A percentile compares a stretch with the other conserved stretches of the same genome.
phyloP scores from a whole-genome alignment of 352 stramenopile genomes.

The Globisporangium orthogonon region DNA sequence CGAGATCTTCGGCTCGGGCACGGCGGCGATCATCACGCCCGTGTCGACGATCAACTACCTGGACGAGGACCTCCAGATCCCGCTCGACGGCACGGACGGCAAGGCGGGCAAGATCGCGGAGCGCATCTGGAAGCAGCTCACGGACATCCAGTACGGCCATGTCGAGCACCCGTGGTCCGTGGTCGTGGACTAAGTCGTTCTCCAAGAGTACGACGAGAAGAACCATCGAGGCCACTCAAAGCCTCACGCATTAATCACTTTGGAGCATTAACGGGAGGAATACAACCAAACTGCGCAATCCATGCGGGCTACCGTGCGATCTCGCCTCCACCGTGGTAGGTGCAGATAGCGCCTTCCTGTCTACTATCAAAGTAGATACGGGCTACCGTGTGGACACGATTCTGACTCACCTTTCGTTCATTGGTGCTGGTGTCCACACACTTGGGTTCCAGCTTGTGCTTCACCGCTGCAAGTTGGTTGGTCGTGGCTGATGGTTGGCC shows the following conservation, averaged over 20 bases:
- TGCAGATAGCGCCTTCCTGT: too few species aligned
- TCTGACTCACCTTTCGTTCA: neutral
- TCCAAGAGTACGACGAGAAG: neutral
- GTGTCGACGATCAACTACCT: conserved; percentile 94
- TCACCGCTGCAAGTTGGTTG: neutral
- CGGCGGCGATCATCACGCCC: conserved; percentile 92
- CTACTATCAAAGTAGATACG: too few species aligned
- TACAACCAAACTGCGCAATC: too few species aligned
- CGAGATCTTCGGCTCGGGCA: conserved; percentile 95
- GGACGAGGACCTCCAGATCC: conserved; percentile 89
- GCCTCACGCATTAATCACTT: too few species aligned
- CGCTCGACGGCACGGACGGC: conserved; percentile 73
- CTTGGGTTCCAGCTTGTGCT: too few species aligned
- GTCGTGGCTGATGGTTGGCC: too few species aligned
- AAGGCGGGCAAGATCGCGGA: conserved; percentile 85
- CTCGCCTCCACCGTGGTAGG: too few species aligned
- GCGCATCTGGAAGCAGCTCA: conserved; percentile 86
- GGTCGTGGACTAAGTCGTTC: conserved; percentile 20
- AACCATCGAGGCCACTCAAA: neutral
- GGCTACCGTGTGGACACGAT: too few species aligned
- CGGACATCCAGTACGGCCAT: conserved; percentile 77
- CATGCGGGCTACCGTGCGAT: too few species aligned
- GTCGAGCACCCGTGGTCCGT: conserved; percentile 34
- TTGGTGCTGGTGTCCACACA: neutral
- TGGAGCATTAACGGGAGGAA: too few species aligned